Evolutionary conservation across 257 asterid species (phyloP).

Genomic region (Sherardia arvensis): DNA sequence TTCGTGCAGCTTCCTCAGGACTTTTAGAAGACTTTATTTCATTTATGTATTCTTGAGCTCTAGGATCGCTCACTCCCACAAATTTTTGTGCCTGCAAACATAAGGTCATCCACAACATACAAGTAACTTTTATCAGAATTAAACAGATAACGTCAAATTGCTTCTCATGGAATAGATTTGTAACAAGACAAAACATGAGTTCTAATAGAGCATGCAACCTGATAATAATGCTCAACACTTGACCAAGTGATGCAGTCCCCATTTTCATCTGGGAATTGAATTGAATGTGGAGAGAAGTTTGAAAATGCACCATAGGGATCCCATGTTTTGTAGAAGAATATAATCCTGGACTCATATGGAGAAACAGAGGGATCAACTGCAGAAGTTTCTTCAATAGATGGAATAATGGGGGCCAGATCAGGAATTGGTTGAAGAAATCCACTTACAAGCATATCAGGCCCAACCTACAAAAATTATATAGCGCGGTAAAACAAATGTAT

Average conservation of each 20-base stretch:
- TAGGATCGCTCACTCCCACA: conserved; percentile 53
- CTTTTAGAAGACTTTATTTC: conserved; percentile 70
- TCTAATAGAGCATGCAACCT: conserved; percentile 35
- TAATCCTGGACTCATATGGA: conserved; percentile 78
- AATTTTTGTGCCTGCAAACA: conserved; percentile 69
- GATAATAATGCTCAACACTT: conserved; percentile 96
- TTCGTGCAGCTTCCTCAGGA: conserved; percentile 95
- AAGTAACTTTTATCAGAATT: no score
- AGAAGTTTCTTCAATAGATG: conserved; percentile 71
- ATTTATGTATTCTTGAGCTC: conserved; percentile 42
- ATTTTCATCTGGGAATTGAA: conserved; percentile 58
- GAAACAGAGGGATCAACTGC: conserved; percentile 80
- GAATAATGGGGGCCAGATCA: conserved; percentile 75
- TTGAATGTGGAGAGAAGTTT: conserved; percentile 84
- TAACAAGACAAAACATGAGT: background rate
- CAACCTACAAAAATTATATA: conserved; percentile 41
- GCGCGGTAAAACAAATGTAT: background rate
- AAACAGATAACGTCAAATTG: background rate
- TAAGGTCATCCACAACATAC: background rate
- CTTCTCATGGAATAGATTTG: background rate
- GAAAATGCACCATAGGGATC: conserved; percentile 95
- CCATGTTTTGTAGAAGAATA: conserved; percentile 93
- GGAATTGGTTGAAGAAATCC: conserved; percentile 98
- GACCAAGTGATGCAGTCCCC: conserved; percentile 59
- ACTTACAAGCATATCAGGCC: conserved; percentile 90